Conservation (phyloP, 2,329 filamentous ascomycete genomes). For the Periconia macrospinosa region DNA sequence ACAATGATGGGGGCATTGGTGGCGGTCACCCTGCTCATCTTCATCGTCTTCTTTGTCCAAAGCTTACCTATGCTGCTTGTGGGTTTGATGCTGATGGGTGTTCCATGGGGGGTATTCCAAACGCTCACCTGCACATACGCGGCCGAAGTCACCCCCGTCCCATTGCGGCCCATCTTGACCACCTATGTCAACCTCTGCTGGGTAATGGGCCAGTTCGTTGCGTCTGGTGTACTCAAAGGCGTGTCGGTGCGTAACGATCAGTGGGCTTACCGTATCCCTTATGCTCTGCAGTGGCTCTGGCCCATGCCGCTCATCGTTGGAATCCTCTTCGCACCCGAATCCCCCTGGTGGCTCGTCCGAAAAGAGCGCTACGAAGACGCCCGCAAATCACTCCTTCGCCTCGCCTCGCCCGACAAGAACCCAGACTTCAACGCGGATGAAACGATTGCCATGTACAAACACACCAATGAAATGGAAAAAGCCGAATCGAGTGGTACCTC, state of each 20-base stretch:
- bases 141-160: constrained; percentile 68
- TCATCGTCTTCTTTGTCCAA: constrained; percentile 40
- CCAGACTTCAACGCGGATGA: constrained; percentile 47
- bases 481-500: constrained; percentile 66
- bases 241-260: constrained; percentile 66
- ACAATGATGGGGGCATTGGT: constrained; percentile 40
- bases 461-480: constrained; percentile 80
- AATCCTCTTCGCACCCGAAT: constrained; percentile 70
- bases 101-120: constrained; percentile 53
- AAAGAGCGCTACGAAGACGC: constrained; percentile 66
- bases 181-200: constrained; percentile 80
- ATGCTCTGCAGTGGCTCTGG: constrained; percentile 77
- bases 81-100: constrained; percentile 56
- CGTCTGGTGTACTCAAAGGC: constrained; percentile 69
- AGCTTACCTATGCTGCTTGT: constrained; percentile 61
- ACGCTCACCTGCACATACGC: constrained; percentile 53
- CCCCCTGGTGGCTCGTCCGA: constrained; percentile 74
- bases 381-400: constrained; percentile 64
- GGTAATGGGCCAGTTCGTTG: constrained; percentile 73
- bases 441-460: constrained; percentile 87
- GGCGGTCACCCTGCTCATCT: constrained; percentile 35
- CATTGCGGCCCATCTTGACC: constrained; percentile 59
- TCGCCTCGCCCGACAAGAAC: constrained; percentile 56
- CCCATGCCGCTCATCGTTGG: constrained; percentile 68
- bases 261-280: constrained; percentile 68